These are phyloP conservation scores for Hortaea sp. DNA, from an alignment of 2,329 filamentous ascomycete species.

Conservation along the genomic window DNA sequence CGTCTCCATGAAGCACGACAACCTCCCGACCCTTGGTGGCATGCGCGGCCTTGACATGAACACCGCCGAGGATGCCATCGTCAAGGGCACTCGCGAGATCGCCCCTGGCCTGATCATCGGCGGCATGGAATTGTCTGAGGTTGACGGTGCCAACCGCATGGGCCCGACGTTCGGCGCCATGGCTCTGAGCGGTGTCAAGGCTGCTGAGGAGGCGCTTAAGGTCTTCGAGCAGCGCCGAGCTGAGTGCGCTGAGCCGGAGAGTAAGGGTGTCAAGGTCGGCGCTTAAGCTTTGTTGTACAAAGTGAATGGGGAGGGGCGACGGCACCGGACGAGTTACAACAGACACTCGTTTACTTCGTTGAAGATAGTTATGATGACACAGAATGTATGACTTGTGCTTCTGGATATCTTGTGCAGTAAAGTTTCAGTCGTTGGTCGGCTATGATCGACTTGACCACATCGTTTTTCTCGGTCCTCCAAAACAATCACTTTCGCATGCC, in stretches of 20 bases:
- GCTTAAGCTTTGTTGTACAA: not conserved
- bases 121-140: constrained; percentile 86
- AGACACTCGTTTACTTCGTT: too few relatives aligned
- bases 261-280: not conserved
- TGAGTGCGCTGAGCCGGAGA: constrained; percentile 50
- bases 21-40: constrained; percentile 71
- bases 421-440: too few relatives aligned
- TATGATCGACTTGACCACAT: too few relatives aligned
- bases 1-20: constrained; percentile 62
- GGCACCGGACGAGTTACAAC: too few relatives aligned
- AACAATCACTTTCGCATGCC: too few relatives aligned
- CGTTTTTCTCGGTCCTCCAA: too few relatives aligned
- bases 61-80: constrained; percentile 81
- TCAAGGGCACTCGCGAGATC: constrained; percentile 82
- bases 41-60: constrained; percentile 96
- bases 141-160: constrained; percentile 64
- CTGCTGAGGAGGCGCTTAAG: constrained; percentile 73
- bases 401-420: too few relatives aligned
- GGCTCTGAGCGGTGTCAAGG: constrained; percentile 79
- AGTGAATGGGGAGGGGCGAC: too few relatives aligned
- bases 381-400: too few relatives aligned
- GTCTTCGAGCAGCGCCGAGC: constrained; percentile 69
- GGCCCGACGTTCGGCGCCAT: constrained; percentile 84
- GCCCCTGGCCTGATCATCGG: constrained; percentile 84
- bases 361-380: too few relatives aligned